These are phyloP conservation scores for Tulasnella sp. DNA, from an alignment of 768 basidiomycete species.

Conservation along the genomic window DNA sequence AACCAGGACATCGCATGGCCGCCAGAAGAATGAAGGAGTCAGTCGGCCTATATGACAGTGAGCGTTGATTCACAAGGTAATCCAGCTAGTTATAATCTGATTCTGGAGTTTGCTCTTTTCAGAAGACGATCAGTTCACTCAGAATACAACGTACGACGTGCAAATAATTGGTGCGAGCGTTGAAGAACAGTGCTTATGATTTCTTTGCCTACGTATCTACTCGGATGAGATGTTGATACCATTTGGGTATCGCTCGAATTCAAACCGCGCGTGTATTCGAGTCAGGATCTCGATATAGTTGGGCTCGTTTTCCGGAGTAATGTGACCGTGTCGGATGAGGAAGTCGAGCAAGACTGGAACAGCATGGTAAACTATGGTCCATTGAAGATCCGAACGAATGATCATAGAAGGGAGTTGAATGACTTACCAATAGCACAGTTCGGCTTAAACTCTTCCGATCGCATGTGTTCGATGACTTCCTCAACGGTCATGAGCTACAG, in stretches of 20 bases:
- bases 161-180: too few species aligned
- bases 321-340: constrained; percentile 76
- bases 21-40: background rate
- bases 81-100: too few species aligned
- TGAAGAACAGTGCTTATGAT: too few species aligned
- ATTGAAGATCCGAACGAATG: constrained; percentile 7
- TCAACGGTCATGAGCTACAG: constrained; percentile 62
- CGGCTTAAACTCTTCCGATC: constrained; percentile 76
- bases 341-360: constrained; percentile 78
- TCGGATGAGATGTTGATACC: background rate
- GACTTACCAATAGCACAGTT: constrained; percentile 80
- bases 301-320: constrained; percentile 86
- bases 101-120: too few species aligned
- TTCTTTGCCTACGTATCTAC: too few species aligned
- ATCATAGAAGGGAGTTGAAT: background rate
- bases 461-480: constrained; percentile 61
- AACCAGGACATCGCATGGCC: background rate
- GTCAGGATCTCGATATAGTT: constrained; percentile 74
- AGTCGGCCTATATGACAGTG: too few species aligned
- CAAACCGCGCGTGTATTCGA: constrained; percentile 67
- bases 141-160: too few species aligned
- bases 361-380: background rate
- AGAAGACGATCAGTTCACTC: too few species aligned
- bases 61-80: too few species aligned
- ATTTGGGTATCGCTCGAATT: constrained; percentile 19